Percentiles rank a stretch among this genome's conserved stretches.
These are phyloP conservation scores for Backusella parvicylindrica DNA, from an alignment of 192 early-diverging fungal genomes.

Conservation along the genomic window DNA sequence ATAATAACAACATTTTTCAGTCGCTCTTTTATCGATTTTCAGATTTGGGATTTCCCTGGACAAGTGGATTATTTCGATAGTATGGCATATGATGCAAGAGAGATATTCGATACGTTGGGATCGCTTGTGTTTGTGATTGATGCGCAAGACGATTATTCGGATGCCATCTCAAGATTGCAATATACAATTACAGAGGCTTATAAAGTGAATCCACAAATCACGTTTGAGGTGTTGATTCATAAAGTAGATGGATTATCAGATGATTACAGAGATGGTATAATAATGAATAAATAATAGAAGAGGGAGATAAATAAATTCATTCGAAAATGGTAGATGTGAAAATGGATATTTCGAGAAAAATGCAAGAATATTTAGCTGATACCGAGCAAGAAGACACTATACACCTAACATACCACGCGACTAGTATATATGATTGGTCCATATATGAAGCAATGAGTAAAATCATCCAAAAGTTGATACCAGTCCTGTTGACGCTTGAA, in stretches of 20 bases:
- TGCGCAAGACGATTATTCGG: slow-evolving; percentile 89
- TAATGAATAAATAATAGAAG: slow-evolving; percentile 72
- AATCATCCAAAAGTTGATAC: slow-evolving; percentile 89
- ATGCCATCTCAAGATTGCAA: slow-evolving; percentile 72
- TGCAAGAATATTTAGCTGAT: slow-evolving; percentile 82
- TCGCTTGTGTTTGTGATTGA: slow-evolving; percentile 95
- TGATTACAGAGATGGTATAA: slow-evolving; percentile 87
- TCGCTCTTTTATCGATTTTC: slow-evolving; percentile 80
- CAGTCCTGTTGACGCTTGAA: slow-evolving; percentile 78
- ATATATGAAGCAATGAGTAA: slow-evolving; percentile 94
- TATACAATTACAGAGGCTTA: slow-evolving; percentile 73
- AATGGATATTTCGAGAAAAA: slow-evolving; percentile 88
- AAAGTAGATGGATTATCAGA: slow-evolving; percentile 96
- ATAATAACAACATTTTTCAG: background rate
- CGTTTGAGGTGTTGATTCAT: slow-evolving; percentile 94
- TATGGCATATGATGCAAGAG: slow-evolving; percentile 55
- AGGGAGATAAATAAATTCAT: slow-evolving; percentile 65
- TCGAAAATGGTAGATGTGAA: slow-evolving; percentile 75
- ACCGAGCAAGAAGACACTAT: slow-evolving; percentile 67
- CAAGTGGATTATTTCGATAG: slow-evolving; percentile 77
- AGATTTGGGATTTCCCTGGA: slow-evolving; percentile 92
- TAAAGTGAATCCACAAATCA: slow-evolving; percentile 76
- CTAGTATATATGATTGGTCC: slow-evolving; percentile 91
- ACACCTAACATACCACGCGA: slow-evolving; percentile 81
- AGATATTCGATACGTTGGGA: slow-evolving; percentile 67